Percentiles rank a stretch among this genome's conserved stretches.
phyloP scores from a whole-genome alignment of 2,329 filamentous ascomycete genomes.

The Cercospora citrullina region DNA sequence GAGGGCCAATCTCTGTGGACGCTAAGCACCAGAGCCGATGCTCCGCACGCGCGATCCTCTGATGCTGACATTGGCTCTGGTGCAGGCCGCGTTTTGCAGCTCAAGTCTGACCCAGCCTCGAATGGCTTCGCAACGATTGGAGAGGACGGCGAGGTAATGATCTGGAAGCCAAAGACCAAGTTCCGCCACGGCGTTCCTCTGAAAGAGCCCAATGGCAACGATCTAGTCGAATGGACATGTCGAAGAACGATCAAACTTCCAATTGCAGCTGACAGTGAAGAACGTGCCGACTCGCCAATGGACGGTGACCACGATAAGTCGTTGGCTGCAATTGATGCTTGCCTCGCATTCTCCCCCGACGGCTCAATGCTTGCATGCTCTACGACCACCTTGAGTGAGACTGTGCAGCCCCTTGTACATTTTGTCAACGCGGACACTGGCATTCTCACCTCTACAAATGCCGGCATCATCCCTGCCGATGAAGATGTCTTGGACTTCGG shows the following conservation, averaged over 20 bases:
- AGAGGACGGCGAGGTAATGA: slow-evolving; percentile 71
- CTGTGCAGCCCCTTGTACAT: slow-evolving; percentile 62
- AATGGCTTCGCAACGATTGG: slow-evolving; percentile 82
- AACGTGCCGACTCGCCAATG: slow-evolving; percentile 33
- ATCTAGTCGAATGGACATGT: slow-evolving; percentile 73
- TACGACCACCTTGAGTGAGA: slow-evolving; percentile 42
- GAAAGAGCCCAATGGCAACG: slow-evolving; percentile 58
- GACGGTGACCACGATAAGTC: slow-evolving; percentile 40
- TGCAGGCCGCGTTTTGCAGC: slow-evolving; percentile 64
- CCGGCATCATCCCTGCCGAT: slow-evolving; percentile 48
- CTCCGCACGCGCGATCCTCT: slow-evolving; percentile 62
- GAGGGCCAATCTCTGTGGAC: slow-evolving; percentile 61
- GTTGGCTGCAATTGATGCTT: slow-evolving; percentile 52
- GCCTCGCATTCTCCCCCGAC: slow-evolving; percentile 77
- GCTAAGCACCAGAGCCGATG: slow-evolving; percentile 78
- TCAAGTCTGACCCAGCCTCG: slow-evolving; percentile 68
- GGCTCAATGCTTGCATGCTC: slow-evolving; percentile 75
- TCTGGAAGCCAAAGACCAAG: slow-evolving; percentile 77
- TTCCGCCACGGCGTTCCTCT: slow-evolving; percentile 67
- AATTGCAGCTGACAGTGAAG: slow-evolving; percentile 33
- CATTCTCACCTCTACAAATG: slow-evolving; percentile 64
- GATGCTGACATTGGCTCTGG: slow-evolving; percentile 26
- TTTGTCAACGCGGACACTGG: slow-evolving; percentile 74
- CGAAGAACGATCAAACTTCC: slow-evolving; percentile 54
- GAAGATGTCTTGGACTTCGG: slow-evolving; percentile 59